Evolutionary conservation across 2,329 filamentous ascomycete genomes (phyloP).

Genomic region (Dactylellina parvicollis): DNA sequence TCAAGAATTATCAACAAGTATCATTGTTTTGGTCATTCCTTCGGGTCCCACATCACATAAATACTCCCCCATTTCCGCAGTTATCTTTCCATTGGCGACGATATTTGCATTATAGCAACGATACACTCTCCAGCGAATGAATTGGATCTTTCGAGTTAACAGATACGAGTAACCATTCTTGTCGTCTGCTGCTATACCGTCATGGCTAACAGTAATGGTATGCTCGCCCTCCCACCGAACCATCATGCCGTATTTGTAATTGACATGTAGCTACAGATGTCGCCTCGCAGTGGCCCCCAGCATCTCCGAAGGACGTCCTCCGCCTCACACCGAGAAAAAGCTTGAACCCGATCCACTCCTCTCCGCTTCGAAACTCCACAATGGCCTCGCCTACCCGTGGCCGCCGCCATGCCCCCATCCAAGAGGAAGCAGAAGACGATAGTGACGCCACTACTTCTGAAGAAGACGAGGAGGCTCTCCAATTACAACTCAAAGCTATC

Average conservation of each 20-base stretch:
- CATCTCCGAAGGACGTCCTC: constrained; percentile 73
- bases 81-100: neutral
- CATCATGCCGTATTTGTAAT: neutral
- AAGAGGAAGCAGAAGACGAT: constrained; percentile 54
- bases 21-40: constrained; percentile 1
- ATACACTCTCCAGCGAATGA: constrained; percentile 18
- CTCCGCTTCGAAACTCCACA: constrained; percentile 69
- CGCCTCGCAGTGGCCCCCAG: constrained; percentile 68
- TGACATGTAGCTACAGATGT: constrained; percentile 19
- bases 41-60: constrained; percentile 4
- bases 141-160: neutral
- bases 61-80: neutral
- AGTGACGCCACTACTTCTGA: constrained; percentile 66
- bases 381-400: constrained; percentile 60
- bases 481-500: constrained; percentile 86
- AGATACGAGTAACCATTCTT: neutral
- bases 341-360: constrained; percentile 71
- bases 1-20: neutral
- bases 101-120: neutral
- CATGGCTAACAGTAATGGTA: constrained; percentile 50
- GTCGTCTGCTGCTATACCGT: constrained; percentile 14
- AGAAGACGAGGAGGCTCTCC: constrained; percentile 89
- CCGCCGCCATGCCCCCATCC: constrained; percentile 57
- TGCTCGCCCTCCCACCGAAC: neutral
- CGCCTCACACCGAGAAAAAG: constrained; percentile 58